Base-by-base conservation (phyloP, 2,329 filamentous ascomycete species). In the Myotisia sp. region DNA sequence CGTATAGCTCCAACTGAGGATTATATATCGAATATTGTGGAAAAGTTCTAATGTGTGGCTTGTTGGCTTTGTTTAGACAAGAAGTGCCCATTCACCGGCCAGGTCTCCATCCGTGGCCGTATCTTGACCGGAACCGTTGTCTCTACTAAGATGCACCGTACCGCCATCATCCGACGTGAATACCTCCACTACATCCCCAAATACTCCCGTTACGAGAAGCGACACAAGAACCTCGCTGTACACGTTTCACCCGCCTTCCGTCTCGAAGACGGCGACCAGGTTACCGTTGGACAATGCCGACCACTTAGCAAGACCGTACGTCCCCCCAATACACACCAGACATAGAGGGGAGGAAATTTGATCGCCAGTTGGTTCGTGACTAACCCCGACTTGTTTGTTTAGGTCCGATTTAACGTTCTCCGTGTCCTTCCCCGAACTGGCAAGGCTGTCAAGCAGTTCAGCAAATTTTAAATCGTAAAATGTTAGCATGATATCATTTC, bases 141-240 rank as follows among this genome's bases (percentile, higher is more conserved):
- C 62, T 95, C 87, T 58, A 98, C 90, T 70, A 98, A 98, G 83
- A 98, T 98, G 90, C 90, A 98, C 82, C 83, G 90, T 70, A 98
- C 90, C 58, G 71, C 95, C 64, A 80, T 98, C 71, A 92, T 98
- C 76, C 90, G 90, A 67, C 80, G 90, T 69, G 90, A 98, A 76
- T 98, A 98, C 76, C 84, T 98, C 46, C 90, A 98, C 76, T 98
- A 83, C 72, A 81, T 98, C 64, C 86, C 86, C 68, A 98, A 98
- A 76, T 98, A 98, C 79, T 75, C 82, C 64, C 83, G 90, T 79
- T 98, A 98, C 70, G 92, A 98, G 84, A 95, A 94, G 80, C 78
- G 90, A 67, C 90, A 98, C 83, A 94, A 94, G 81, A 98, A 98
- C 79, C 76, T 98, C 50, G 84, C 90, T 59, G 90, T 87, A 52